Base-by-base conservation (phyloP, 1,284 basidiomycete genomes). In the Sanghuangporus baumii region DNA sequence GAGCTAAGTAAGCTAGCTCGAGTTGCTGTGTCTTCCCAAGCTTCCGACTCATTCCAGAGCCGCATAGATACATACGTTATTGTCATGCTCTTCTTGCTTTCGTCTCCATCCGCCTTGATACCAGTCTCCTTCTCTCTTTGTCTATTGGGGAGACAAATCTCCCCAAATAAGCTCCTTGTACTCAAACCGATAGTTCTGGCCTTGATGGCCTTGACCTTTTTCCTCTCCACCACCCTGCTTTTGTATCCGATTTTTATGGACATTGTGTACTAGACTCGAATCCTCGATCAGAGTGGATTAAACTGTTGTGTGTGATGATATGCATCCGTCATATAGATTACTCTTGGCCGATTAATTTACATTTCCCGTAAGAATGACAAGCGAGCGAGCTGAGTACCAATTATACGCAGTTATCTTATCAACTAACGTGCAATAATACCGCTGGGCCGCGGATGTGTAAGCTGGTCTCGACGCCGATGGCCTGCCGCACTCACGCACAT, bases 61-160 rank as follows among this genome's bases (percentile, higher is more conserved):
- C 37, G 37, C 26, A 36, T 40, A 20, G 40, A 46, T 26, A 18
- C 31, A 36, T n/a, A 7, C 37, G 16, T 26, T 40, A 11, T 50
- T 23, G 14, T 48, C 43, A 18, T 36, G 57, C n/a, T 58, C 18
- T 58, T 47, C 55, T 47, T 58, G 41, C 34, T 58, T 48, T 48
- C 57, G 18, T 34, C 34, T 12, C 11, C 26, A 18, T 43, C 34
- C 55, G 11, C 31, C 20, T 40, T 58, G 23, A 58, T 58, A 58
- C 57, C 57, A 58, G 26, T 12, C 5, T 12, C n/a, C 34, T 16
- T 48, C 8, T 36, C n/a, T 7, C 18, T 31, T 58, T n/a, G 5
- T 16, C 14, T 46, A 1, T 56, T 9, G n/a, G 18, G 16, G 18
- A 9, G 11, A n/a, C 20, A 46, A 7, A n/a, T 6, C 43, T 46